Evolutionary conservation across 148 eudicot species (phyloP).

Genomic region (Spergularia marina): DNA sequence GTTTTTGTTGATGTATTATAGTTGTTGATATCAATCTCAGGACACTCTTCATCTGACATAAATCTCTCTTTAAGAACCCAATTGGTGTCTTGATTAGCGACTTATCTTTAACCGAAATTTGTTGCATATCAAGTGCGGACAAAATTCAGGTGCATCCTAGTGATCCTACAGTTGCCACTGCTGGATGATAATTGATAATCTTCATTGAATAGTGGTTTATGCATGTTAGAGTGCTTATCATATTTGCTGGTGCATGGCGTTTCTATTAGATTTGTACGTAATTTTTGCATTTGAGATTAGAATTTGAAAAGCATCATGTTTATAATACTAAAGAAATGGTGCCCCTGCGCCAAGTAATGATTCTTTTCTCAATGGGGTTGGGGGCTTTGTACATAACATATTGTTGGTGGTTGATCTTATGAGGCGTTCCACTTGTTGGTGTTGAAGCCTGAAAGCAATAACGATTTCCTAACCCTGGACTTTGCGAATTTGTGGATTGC

Average conservation of each 20-base stretch:
- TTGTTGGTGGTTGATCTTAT: neutral
- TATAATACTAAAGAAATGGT: too few relatives aligned
- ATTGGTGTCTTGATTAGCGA: too few relatives aligned
- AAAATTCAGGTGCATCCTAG: too few relatives aligned
- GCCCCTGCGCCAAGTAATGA: neutral
- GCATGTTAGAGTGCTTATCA: too few relatives aligned
- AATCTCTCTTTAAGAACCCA: too few relatives aligned
- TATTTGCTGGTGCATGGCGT: too few relatives aligned
- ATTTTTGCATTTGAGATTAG: neutral
- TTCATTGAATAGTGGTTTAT: too few relatives aligned
- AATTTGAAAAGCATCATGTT: neutral
- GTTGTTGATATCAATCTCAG: neutral
- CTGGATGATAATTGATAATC: too few relatives aligned
- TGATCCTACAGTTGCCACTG: too few relatives aligned
- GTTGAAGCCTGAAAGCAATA: neutral
- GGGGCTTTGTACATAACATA: neutral
- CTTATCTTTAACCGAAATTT: too few relatives aligned
- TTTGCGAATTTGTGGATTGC: constrained; percentile 19
- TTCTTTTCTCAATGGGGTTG: neutral
- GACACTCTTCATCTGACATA: neutral
- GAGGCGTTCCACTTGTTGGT: neutral
- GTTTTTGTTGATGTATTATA: neutral
- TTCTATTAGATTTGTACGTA: too few relatives aligned
- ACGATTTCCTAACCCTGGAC: neutral
- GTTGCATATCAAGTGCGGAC: too few relatives aligned